Evolutionary conservation across 192 early-diverging fungal species (phyloP).

Genomic region (Coemansia sp.): DNA sequence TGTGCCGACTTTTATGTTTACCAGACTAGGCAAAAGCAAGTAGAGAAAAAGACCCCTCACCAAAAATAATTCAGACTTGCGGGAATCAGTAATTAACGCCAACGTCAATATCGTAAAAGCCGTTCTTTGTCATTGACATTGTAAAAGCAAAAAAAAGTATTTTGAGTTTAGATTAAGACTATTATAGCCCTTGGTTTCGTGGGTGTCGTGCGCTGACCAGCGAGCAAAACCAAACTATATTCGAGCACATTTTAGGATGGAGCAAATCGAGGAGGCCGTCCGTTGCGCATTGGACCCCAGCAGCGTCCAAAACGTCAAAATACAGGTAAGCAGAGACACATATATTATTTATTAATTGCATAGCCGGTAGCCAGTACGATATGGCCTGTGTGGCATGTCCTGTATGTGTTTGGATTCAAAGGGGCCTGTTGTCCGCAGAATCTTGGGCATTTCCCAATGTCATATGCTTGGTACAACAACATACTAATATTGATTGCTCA

Average conservation of each 20-base stretch:
- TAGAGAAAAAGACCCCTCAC: neutral
- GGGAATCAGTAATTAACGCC: neutral
- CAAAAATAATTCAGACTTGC: neutral
- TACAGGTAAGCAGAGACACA: constrained; percentile 61
- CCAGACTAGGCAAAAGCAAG: constrained; percentile 4
- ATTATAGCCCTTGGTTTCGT: neutral
- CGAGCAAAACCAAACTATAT: neutral
- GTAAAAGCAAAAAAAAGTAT: neutral
- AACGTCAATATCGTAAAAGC: neutral
- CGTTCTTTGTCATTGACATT: neutral
- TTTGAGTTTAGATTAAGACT: neutral
- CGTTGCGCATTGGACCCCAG: constrained; percentile 73
- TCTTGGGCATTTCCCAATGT: neutral
- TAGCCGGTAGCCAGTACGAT: neutral
- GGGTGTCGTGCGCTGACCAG: neutral
- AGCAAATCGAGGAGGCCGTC: constrained; percentile 80
- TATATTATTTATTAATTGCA: neutral
- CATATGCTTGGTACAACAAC: no score
- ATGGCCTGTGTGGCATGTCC: neutral
- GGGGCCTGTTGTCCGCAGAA: neutral
- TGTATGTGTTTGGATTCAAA: neutral
- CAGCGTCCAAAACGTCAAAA: constrained; percentile 64
- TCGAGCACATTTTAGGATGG: constrained; percentile 43
- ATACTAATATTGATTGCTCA: neutral
- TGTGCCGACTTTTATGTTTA: neutral